Percentiles rank a stretch among this genome's conserved stretches.
Conservation (phyloP, 1,284 basidiomycete genomes). For the Rhodotorula sp. region DNA sequence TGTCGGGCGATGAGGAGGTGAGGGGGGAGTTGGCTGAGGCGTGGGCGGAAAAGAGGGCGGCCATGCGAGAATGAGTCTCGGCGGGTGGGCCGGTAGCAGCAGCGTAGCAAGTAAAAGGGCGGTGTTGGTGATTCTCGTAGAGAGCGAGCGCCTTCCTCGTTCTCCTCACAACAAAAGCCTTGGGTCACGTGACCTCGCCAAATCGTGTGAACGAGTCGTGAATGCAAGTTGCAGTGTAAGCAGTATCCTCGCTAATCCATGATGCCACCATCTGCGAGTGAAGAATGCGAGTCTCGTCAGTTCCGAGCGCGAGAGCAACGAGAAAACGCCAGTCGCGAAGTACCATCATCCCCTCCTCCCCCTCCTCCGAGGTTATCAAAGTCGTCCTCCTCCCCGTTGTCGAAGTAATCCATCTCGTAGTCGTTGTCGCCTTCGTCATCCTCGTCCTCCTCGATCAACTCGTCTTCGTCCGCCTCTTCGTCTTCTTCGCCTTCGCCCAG, state of each 20-base stretch:
- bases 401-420: conserved; percentile 36
- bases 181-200: neutral
- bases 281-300: neutral
- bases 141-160: neutral
- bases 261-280: conserved; percentile 14
- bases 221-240: neutral
- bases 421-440: conserved; percentile 32
- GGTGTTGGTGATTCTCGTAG: neutral
- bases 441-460: conserved; percentile 23
- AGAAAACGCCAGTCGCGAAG: neutral
- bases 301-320: neutral
- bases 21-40: neutral
- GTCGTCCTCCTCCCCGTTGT: conserved; percentile 35
- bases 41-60: neutral
- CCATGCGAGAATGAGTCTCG: neutral
- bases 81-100: neutral
- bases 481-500: conserved; percentile 5
- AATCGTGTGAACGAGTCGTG: no score
- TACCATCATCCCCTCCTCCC: conserved; percentile 33
- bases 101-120: neutral
- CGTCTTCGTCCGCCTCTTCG: conserved; percentile 13
- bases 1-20: neutral
- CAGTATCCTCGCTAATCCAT: conserved; percentile 5
- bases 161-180: neutral
- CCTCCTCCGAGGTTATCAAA: conserved; percentile 29